phyloP scores from a whole-genome alignment of 2,329 filamentous ascomycete species.

The Monilinia aucupariae region DNA sequence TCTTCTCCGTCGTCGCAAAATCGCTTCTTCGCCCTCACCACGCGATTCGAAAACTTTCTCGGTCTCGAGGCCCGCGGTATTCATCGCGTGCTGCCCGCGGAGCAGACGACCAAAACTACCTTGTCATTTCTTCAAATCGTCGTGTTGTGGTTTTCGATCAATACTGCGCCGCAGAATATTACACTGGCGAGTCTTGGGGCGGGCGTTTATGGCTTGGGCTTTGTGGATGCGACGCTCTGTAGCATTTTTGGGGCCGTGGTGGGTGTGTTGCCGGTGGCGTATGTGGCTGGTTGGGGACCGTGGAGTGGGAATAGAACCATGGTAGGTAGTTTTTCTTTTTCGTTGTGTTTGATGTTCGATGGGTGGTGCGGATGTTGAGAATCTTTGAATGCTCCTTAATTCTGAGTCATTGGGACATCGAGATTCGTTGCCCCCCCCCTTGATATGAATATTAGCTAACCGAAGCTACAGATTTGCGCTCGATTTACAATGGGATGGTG shows the following conservation, averaged over 20 bases:
- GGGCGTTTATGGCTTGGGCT: slow-evolving; percentile 52
- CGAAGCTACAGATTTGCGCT: slow-evolving; percentile 39
- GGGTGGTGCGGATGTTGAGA: background rate
- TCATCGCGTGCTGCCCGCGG: slow-evolving; percentile 49
- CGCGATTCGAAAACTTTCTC: slow-evolving; percentile 25
- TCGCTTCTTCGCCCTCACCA: slow-evolving; percentile 6
- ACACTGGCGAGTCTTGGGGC: slow-evolving; percentile 60
- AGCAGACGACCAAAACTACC: slow-evolving; percentile 42
- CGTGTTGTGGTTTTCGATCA: slow-evolving; percentile 56
- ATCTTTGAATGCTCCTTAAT: background rate
- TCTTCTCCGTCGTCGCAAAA: background rate
- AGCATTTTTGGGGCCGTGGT: slow-evolving; percentile 53
- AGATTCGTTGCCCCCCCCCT: background rate
- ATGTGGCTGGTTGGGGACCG: slow-evolving; percentile 58
- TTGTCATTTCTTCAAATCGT: slow-evolving; percentile 34
- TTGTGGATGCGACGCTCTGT: slow-evolving; percentile 50
- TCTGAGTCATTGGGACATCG: background rate
- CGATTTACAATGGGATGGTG: slow-evolving; percentile 62
- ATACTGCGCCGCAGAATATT: slow-evolving; percentile 58
- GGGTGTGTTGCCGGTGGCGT: slow-evolving; percentile 51
- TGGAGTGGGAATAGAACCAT: slow-evolving; percentile 57
- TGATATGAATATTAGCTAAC: slow-evolving; percentile 5
- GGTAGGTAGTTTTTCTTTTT: slow-evolving; percentile 35
- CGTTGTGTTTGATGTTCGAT: background rate
- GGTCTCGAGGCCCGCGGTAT: slow-evolving; percentile 52